phyloP scores from a whole-genome alignment of 2,329 filamentous ascomycete genomes.

The Aspergillus awamori region DNA sequence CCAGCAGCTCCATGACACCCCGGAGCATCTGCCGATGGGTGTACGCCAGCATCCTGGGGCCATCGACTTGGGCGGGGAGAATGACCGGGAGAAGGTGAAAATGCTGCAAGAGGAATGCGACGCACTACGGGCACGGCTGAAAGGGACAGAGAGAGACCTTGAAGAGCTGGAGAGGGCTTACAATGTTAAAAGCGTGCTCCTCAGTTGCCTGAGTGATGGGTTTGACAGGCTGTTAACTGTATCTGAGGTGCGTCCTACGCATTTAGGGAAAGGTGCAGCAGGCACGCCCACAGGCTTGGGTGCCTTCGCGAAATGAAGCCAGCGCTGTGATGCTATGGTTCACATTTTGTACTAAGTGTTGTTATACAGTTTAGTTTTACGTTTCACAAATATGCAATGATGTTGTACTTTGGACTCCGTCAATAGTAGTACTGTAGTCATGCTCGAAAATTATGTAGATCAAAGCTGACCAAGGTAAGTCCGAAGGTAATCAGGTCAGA shows the following conservation, averaged over 20 bases:
- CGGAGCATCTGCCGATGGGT: not conserved
- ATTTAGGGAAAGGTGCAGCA: not conserved
- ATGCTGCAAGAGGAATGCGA: not conserved
- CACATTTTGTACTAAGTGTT: too few relatives aligned
- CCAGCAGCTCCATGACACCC: not conserved
- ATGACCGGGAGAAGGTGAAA: not conserved
- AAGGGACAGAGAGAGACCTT: too few relatives aligned
- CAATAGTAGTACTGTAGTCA: too few relatives aligned
- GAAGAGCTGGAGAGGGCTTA: not conserved
- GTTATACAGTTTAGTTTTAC: too few relatives aligned
- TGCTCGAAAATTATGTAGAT: not conserved
- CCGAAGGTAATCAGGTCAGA: not conserved
- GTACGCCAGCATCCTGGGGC: not conserved
- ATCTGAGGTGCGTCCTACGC: not conserved
- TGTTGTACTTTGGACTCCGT: too few relatives aligned
- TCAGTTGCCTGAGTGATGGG: not conserved
- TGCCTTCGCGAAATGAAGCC: not conserved
- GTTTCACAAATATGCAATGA: too few relatives aligned
- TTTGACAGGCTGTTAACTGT: not conserved
- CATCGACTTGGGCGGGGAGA: not conserved
- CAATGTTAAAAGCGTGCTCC: not conserved
- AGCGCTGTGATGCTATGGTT: too few relatives aligned
- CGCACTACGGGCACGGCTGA: not conserved
- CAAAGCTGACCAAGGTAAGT: not conserved
- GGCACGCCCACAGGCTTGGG: not conserved